A percentile compares a stretch with the other conserved stretches of the same genome.
phyloP scores from a whole-genome alignment of 2,329 filamentous ascomycete genomes.

The Pezicula carpinea region DNA sequence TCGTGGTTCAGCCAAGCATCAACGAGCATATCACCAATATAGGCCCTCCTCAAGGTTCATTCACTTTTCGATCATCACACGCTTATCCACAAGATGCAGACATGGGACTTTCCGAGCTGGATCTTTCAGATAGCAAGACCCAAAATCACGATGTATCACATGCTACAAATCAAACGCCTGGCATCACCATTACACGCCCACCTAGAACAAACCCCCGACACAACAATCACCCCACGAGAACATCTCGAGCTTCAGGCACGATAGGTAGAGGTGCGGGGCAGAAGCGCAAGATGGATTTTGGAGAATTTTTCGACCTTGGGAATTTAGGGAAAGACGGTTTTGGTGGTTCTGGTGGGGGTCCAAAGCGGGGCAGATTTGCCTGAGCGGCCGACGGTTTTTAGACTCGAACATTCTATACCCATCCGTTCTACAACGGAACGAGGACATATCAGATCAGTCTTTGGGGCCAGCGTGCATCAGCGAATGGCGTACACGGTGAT shows the following conservation, averaged over 20 bases:
- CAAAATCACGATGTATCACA: constrained; percentile 26
- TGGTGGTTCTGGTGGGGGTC: constrained; percentile 24
- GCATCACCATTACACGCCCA: constrained; percentile 23
- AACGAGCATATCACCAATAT: constrained; percentile 24
- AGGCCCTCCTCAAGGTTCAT: constrained; percentile 54
- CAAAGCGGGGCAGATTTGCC: constrained; percentile 29
- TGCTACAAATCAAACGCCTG: constrained; percentile 13
- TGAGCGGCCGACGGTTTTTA: constrained; percentile 11
- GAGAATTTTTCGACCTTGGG: constrained; percentile 70
- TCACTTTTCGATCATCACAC: constrained; percentile 66
- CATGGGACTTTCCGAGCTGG: constrained; percentile 56
- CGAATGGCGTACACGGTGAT: too few relatives aligned
- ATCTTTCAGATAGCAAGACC: constrained; percentile 46
- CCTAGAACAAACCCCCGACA: constrained; percentile 23
- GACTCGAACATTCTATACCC: too few relatives aligned
- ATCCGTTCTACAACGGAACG: too few relatives aligned
- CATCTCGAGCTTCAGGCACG: constrained; percentile 14
- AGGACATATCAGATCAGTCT: too few relatives aligned
- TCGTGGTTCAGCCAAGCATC: constrained; percentile 14
- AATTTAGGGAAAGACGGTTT: constrained; percentile 57
- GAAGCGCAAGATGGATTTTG: constrained; percentile 69
- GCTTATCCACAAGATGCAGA: constrained; percentile 53
- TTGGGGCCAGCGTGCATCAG: too few relatives aligned
- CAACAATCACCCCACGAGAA: constrained; percentile 21
- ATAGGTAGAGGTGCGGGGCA: constrained; percentile 62